Evolutionary conservation across 106 monocot genomes (phyloP), one percentile per base, ranked within the genome.

Genomic region (Dioscorea zingiberensis): DNA sequence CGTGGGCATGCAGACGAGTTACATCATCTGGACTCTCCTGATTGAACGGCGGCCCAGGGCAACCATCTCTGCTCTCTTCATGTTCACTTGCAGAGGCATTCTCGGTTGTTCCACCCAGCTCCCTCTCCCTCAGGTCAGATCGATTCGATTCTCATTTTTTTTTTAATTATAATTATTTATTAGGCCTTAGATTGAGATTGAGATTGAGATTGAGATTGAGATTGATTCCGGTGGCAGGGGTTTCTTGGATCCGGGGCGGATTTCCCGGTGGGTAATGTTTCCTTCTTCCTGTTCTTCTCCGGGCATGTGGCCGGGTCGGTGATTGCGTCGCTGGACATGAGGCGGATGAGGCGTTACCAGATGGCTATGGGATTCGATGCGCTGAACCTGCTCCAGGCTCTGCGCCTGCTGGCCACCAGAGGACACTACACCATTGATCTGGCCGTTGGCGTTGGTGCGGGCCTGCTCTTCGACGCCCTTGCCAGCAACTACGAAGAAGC

Each of bases 231-330:
- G 54, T 7, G 22, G 58, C 75, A 84, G 80, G 97, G 66, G 7
- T 97, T 91, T 55, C 29, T 88, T 48, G 97, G 97, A 13, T 97
- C 97, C 0, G 88, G 91, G 0, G 76, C 74, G 61, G 97, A 97
- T 59, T 97, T 97, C 72, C 97, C 97, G 3, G 91, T 97, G 45
- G 97, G 83, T 13, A 97, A 97, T 45, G 91, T 92, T 13, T 91
- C 91, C 45, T 97, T 97, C 76, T 97, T 86, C 79, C 91, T 97
- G 60, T 97, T 97, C 84, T 97, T 85, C 88, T 97, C 91, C 4
- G 97, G 97, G 2, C 97, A 97, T 44, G 97, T 85, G 10, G 97
- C 87, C 2, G 97, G 85, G 8, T 71, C 91, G 0, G 60, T 97
- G 64, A 92, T 97, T 47, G 97, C 88, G 1, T 88, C 97, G 3